A percentile compares a stretch with the other conserved stretches of the same genome.
Evolutionary conservation across 768 basidiomycete genomes (phyloP).

Genomic region (Rhizopogon sp.): DNA sequence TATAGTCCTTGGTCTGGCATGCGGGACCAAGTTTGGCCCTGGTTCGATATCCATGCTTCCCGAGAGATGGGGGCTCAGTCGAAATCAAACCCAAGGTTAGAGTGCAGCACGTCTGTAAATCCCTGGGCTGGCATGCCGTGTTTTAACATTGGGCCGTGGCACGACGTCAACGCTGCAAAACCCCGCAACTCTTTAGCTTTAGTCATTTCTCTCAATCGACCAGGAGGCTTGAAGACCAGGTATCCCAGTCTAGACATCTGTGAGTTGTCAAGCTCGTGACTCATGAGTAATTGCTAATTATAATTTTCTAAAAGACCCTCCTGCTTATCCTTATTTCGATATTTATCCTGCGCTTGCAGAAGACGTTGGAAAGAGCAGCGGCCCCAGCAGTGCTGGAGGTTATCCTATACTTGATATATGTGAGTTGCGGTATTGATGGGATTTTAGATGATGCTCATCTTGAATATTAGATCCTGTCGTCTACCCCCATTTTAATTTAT

Average conservation of each 20-base stretch:
- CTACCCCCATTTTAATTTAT: constrained; percentile 39
- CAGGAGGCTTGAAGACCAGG: constrained; percentile 4
- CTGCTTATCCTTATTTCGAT: constrained; percentile 37
- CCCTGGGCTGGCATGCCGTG: constrained; percentile 15
- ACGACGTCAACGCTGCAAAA: constrained; percentile 7
- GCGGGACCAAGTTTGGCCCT: background rate
- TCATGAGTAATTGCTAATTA: constrained; percentile 3
- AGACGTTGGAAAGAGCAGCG: background rate
- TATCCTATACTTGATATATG: constrained; percentile 19
- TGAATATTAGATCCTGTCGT: constrained; percentile 28
- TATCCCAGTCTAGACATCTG: constrained; percentile 26
- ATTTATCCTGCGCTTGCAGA: constrained; percentile 30
- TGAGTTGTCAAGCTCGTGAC: constrained; percentile 9
- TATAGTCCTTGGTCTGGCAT: background rate
- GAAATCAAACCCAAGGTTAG: background rate
- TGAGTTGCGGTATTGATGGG: background rate
- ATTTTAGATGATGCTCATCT: background rate
- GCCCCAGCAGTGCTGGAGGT: background rate
- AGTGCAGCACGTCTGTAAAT: constrained; percentile 1
- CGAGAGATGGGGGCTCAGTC: background rate
- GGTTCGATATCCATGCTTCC: background rate
- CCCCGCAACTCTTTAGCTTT: background rate
- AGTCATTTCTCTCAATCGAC: background rate
- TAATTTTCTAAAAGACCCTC: constrained; percentile 26
- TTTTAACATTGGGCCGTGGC: constrained; percentile 29